Conservation (phyloP, 139 green algal species). For the Cymbomonas tetramitiformis region DNA sequence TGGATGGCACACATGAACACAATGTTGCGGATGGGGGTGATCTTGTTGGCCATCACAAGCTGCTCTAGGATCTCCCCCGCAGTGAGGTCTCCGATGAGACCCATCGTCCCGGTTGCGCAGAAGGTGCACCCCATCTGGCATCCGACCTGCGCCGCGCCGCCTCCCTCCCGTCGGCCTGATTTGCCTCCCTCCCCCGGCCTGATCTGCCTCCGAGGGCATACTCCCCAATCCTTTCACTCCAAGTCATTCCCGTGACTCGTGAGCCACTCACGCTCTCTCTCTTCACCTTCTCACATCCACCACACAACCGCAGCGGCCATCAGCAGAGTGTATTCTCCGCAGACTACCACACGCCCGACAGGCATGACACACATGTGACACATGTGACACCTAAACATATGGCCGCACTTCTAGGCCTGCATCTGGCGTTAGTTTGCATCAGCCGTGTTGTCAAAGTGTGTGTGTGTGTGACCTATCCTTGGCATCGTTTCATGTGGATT, state of each 20-base stretch:
- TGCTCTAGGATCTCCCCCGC: conserved; percentile 91
- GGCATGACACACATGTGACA: too few relatives aligned
- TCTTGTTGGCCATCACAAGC: conserved; percentile 57
- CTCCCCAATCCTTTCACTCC: background rate
- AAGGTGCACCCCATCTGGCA: conserved; percentile 95
- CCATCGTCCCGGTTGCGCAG: conserved; percentile 91
- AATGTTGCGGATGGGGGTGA: conserved; percentile 64
- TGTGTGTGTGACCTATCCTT: too few relatives aligned
- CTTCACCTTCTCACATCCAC: too few relatives aligned
- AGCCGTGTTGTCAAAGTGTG: too few relatives aligned
- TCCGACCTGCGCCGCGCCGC: too few relatives aligned
- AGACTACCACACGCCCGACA: too few relatives aligned
- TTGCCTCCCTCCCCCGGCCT: background rate
- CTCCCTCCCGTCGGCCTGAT: background rate
- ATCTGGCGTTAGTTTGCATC: too few relatives aligned
- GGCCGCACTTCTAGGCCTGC: too few relatives aligned
- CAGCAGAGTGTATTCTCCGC: too few relatives aligned
- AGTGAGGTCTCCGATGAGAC: conserved; percentile 68
- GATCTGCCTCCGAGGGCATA: background rate
- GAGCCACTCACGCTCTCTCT: background rate
- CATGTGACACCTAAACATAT: too few relatives aligned
- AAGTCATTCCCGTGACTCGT: background rate
- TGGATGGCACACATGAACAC: conserved; percentile 99
- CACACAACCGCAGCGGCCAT: too few relatives aligned
- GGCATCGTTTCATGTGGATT: too few relatives aligned